phyloP scores from a whole-genome alignment of 805 yeast species.

The Kregervanrija pseudodelftensis region DNA sequence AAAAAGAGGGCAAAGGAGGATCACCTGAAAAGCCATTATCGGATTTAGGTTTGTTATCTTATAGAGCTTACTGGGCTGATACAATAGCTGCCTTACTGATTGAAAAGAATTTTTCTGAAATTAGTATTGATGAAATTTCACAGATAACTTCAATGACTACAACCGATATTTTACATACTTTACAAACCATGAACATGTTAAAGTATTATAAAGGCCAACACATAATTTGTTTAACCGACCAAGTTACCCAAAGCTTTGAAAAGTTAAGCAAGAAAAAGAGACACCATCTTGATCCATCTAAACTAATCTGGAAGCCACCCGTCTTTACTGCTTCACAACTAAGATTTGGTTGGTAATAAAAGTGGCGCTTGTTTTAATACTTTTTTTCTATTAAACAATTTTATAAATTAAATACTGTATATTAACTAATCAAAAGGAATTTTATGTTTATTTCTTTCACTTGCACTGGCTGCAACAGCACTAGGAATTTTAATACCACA shows the following conservation, averaged over 20 bases:
- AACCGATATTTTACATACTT: slow-evolving; percentile 87
- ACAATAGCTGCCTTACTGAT: slow-evolving; percentile 68
- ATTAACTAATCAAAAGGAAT: slow-evolving; percentile 57
- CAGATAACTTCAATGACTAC: slow-evolving; percentile 90
- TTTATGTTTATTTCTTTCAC: slow-evolving; percentile 34
- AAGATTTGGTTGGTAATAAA: slow-evolving; percentile 81
- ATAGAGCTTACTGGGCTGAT: slow-evolving; percentile 96
- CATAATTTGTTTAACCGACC: slow-evolving; percentile 78
- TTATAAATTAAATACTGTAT: background rate
- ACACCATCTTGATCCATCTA: slow-evolving; percentile 66
- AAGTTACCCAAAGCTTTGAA: slow-evolving; percentile 69
- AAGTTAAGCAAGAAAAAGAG: slow-evolving; percentile 56
- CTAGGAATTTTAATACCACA: slow-evolving; percentile 96
- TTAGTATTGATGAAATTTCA: slow-evolving; percentile 80
- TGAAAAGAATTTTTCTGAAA: slow-evolving; percentile 48
- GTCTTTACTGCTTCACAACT: slow-evolving; percentile 92
- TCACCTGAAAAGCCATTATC: slow-evolving; percentile 97
- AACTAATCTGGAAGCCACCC: slow-evolving; percentile 90
- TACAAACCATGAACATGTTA: slow-evolving; percentile 84
- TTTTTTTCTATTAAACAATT: background rate
- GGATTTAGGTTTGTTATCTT: slow-evolving; percentile 87
- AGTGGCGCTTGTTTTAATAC: background rate
- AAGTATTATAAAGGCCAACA: slow-evolving; percentile 95
- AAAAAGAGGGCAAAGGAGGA: slow-evolving; percentile 84
- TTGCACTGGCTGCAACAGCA: slow-evolving; percentile 81